Conservation (phyloP, 1,284 basidiomycete species). For the Vanrija humicola region DNA sequence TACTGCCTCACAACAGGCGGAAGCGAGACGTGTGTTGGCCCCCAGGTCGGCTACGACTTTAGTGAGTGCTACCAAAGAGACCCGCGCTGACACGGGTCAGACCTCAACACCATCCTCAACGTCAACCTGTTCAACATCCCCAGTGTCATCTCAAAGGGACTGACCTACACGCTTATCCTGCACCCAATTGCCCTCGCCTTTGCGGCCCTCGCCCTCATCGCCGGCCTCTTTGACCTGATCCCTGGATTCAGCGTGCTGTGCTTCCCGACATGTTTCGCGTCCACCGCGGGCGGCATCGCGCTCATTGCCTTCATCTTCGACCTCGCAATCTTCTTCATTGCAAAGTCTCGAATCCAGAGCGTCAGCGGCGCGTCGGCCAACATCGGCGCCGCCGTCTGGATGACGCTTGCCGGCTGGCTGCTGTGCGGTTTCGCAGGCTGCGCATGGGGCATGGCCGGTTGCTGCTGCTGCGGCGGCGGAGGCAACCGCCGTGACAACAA, state of each 20-base stretch:
- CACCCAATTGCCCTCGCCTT: conserved; percentile 74
- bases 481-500: conserved; percentile 10
- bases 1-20: conserved; percentile 61
- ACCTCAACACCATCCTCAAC: conserved; percentile 72
- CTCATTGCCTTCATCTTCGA: conserved; percentile 82
- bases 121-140: conserved; percentile 65
- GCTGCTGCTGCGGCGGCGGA: conserved; percentile 62
- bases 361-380: conserved; percentile 64
- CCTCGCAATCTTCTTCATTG: conserved; percentile 76
- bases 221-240: conserved; percentile 77
- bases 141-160: conserved; percentile 65
- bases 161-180: conserved; percentile 83
- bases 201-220: conserved; percentile 65
- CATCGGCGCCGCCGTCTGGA: conserved; percentile 76
- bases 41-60: conserved; percentile 75
- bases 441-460: conserved; percentile 58
- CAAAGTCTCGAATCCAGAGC: conserved; percentile 68
- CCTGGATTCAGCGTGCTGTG: conserved; percentile 79
- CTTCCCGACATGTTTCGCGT: conserved; percentile 72
- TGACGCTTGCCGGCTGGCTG: conserved; percentile 77
- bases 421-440: conserved; percentile 79
- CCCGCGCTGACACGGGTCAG: conserved; percentile 47
- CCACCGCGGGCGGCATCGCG: conserved; percentile 67
- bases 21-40: conserved; percentile 64
- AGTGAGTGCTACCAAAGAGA: conserved; percentile 53